Conservation (phyloP, 2,329 filamentous ascomycete species). For the Pseudogymnoascus sp. region DNA sequence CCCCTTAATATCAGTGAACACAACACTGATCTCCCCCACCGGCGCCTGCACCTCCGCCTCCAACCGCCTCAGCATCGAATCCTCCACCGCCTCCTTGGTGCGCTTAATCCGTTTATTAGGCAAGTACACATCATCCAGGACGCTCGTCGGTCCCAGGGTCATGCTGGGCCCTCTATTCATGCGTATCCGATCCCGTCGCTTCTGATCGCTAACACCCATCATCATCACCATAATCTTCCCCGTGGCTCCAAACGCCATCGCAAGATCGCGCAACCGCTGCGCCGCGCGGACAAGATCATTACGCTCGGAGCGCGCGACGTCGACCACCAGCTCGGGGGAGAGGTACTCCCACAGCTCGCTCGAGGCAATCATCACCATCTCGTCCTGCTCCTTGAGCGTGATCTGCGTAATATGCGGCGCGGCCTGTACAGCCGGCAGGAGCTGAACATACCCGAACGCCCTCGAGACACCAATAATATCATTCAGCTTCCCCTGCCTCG, state of each 20-base stretch:
- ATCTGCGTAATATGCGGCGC: conserved; percentile 76
- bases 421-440: conserved; percentile 89
- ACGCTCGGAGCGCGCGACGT: conserved; percentile 80
- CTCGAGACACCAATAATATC: conserved; percentile 85
- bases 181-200: conserved; percentile 70
- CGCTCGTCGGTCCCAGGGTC: conserved; percentile 69
- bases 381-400: conserved; percentile 77
- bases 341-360: conserved; percentile 94
- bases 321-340: conserved; percentile 80
- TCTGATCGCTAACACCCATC: conserved; percentile 84
- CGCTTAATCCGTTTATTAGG: conserved; percentile 59
- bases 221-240: conserved; percentile 99
- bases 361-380: conserved; percentile 87
- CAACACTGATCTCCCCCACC: conserved; percentile 82
- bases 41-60: conserved; percentile 88
- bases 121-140: conserved; percentile 63
- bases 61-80: conserved; percentile 79
- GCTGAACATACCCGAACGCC: conserved; percentile 88
- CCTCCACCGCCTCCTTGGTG: conserved; percentile 56
- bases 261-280: conserved; percentile 88
- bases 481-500: conserved; percentile 87
- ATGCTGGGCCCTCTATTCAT: conserved; percentile 68
- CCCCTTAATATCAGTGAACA: conserved; percentile 99
- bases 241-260: conserved; percentile 88
- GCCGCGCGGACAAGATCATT: conserved; percentile 89